Evolutionary conservation across 1,284 basidiomycete genomes (phyloP), one percentile per base, ranked within the genome.

Genomic region (Ustilago xerochloae): DNA sequence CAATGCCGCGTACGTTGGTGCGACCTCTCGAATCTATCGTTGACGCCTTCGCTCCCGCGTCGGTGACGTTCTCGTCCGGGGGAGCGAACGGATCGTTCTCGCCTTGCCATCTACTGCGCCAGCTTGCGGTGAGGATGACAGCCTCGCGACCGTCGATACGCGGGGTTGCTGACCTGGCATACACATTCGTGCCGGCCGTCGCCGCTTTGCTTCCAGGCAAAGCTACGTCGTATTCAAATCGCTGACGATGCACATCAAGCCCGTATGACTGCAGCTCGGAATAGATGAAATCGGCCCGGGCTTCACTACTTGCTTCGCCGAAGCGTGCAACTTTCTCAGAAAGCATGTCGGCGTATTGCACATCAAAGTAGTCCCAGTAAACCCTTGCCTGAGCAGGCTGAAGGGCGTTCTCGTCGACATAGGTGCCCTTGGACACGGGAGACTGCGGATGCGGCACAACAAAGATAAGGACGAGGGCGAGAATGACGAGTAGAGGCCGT

Each of bases 131-230:
- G 41, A 74, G 64, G 46, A 78, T 63, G 52, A 73, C 91, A 2
- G 94, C 92, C 85, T 99, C 96, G 2, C 90, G 90, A 1, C 94
- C 95, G 28, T 94, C 90, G 4, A 91, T 89, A 18, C 96, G 89
- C 2, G 96, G 94, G 3, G 95, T 91, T 7, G 89, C 88, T 45
- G 93, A 86, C 26, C 93, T 87, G 10, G 92, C 93, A 79, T 94
- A 98, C 6, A 91, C 89, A 80, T 97, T 97, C 8, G 87, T 88
- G 6, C 94, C 93, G 22, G 81, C 83, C 5, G 50, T 38, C 15
- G 26, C 38, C 6, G 39, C 26, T 10, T 53, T 41, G 9, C 16
- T 36, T 5, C 47, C 41, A 0, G 22, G 16, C 0, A 30, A 20
- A 2, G 1, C 12, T 2, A 12, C 13, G 8, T 45, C 47, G 46